A percentile compares a stretch with the other conserved stretches of the same genome.
Evolutionary conservation across 805 yeast genomes (phyloP).

Genomic region (Kregervanrija delftensis): DNA sequence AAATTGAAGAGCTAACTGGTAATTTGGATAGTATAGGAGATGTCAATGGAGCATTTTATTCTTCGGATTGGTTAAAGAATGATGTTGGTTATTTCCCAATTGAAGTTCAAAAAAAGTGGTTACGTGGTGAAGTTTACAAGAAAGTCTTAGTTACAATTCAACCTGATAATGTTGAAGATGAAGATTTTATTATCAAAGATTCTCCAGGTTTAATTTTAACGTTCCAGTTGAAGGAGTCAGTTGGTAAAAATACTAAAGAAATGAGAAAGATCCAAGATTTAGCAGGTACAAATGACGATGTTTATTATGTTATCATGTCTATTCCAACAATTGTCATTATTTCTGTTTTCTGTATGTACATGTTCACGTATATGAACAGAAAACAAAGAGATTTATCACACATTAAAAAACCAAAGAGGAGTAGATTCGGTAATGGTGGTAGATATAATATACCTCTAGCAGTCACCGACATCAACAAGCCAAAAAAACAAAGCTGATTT

Average conservation of each 20-base stretch:
- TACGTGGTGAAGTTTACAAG: conserved; percentile 44
- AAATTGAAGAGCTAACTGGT: conserved; percentile 14
- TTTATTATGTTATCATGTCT: conserved; percentile 54
- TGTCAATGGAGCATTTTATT: conserved; percentile 41
- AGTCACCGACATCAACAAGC: conserved; percentile 23
- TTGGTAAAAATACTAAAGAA: conserved; percentile 37
- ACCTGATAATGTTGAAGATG: conserved; percentile 59
- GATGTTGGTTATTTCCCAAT: conserved; percentile 60
- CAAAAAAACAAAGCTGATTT: conserved; percentile 4
- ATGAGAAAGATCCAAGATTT: conserved; percentile 27
- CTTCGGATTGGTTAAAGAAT: conserved; percentile 64
- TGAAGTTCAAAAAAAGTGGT: conserved; percentile 57
- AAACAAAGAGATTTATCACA: conserved; percentile 47
- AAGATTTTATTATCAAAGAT: conserved; percentile 50
- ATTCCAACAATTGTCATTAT: conserved; percentile 62
- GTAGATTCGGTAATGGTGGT: conserved; percentile 28
- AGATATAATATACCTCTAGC: conserved; percentile 22
- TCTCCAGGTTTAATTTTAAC: conserved; percentile 37
- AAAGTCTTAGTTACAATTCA: conserved; percentile 65
- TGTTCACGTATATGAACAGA: conserved; percentile 51
- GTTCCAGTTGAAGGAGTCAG: conserved; percentile 45
- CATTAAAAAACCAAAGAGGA: conserved; percentile 32
- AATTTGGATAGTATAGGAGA: conserved; percentile 19
- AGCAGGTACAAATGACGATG: conserved; percentile 37
- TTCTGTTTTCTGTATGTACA: conserved; percentile 55